Evolutionary conservation across 208 protist genomes (phyloP).

Genomic region (Lotmaria passim): DNA sequence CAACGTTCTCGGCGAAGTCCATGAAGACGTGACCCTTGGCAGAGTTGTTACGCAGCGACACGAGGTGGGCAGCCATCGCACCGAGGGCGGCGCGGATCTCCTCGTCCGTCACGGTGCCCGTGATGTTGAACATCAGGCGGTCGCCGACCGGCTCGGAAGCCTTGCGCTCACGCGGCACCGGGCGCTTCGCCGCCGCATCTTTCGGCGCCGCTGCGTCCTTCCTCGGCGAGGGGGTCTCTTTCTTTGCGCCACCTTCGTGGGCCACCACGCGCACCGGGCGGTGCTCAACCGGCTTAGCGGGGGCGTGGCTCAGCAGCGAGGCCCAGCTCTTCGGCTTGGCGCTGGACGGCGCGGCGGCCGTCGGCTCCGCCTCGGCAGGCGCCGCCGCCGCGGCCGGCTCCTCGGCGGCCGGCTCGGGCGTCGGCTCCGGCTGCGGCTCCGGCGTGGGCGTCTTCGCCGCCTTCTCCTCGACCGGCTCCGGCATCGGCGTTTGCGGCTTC

Average conservation of each 20-base stretch:
- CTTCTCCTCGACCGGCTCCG: slow-evolving; percentile 26
- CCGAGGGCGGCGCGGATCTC: slow-evolving; percentile 80
- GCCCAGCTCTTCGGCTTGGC: slow-evolving; percentile 77
- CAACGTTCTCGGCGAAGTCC: slow-evolving; percentile 80
- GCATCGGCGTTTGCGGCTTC: slow-evolving; percentile 32
- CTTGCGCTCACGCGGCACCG: slow-evolving; percentile 47
- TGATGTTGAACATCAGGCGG: slow-evolving; percentile 88
- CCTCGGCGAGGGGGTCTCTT: slow-evolving; percentile 25
- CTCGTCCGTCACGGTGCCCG: slow-evolving; percentile 70
- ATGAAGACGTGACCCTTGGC: slow-evolving; percentile 81
- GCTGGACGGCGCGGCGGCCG: slow-evolving; percentile 16
- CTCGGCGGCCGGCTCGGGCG: slow-evolving; percentile 26
- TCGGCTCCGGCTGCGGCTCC: slow-evolving; percentile 27
- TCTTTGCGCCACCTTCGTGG: slow-evolving; percentile 28
- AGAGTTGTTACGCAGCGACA: slow-evolving; percentile 88
- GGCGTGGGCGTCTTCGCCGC: slow-evolving; percentile 15
- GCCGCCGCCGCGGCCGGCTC: slow-evolving; percentile 28
- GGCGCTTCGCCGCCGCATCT: slow-evolving; percentile 25
- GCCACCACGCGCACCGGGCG: slow-evolving; percentile 59
- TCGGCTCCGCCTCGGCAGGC: slow-evolving; percentile 12
- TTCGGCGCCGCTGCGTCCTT: slow-evolving; percentile 17
- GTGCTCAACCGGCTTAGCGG: slow-evolving; percentile 39
- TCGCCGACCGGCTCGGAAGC: slow-evolving; percentile 59
- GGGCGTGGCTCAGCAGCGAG: slow-evolving; percentile 46
- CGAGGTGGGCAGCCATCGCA: slow-evolving; percentile 49